phyloP scores from a whole-genome alignment of 2,329 filamentous ascomycete species.

The Colletotrichum eremochloae region DNA sequence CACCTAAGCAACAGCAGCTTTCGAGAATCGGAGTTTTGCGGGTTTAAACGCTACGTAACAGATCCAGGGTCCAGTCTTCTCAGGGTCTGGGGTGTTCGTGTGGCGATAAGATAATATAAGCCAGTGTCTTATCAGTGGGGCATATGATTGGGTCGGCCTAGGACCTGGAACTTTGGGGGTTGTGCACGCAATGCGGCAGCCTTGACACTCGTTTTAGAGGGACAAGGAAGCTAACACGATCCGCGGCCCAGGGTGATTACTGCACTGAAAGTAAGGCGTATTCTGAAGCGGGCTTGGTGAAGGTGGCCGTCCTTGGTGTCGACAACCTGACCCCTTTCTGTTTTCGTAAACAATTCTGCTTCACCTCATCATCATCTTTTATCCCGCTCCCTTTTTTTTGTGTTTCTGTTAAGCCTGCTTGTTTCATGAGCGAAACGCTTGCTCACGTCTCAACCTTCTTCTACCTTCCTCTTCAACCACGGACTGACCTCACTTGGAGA shows the following conservation, averaged over 20 bases:
- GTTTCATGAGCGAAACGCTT: constrained; percentile 31
- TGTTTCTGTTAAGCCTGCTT: background rate
- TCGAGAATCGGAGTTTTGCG: background rate
- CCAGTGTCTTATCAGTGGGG: background rate
- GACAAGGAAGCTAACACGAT: constrained; percentile 7
- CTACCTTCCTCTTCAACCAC: constrained; percentile 15
- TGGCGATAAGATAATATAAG: constrained; percentile 1
- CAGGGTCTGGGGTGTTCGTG: background rate
- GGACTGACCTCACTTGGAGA: constrained; percentile 15
- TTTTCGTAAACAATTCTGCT: background rate
- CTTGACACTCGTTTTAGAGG: constrained; percentile 17
- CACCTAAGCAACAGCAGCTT: no score
- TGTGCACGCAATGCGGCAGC: constrained; percentile 21
- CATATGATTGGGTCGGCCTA: background rate
- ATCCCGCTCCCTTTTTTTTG: background rate
- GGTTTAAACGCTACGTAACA: constrained; percentile 1
- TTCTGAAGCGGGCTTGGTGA: background rate
- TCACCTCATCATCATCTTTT: constrained; percentile 6
- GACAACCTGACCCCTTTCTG: background rate
- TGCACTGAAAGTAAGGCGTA: constrained; percentile 3
- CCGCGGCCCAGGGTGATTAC: background rate
- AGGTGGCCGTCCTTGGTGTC: background rate
- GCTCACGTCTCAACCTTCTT: constrained; percentile 28
- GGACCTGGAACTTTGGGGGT: background rate
- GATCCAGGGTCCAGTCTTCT: constrained; percentile 13